phyloP scores from a whole-genome alignment of 179 eudicot genomes.

The Patellifolia procumbens region DNA sequence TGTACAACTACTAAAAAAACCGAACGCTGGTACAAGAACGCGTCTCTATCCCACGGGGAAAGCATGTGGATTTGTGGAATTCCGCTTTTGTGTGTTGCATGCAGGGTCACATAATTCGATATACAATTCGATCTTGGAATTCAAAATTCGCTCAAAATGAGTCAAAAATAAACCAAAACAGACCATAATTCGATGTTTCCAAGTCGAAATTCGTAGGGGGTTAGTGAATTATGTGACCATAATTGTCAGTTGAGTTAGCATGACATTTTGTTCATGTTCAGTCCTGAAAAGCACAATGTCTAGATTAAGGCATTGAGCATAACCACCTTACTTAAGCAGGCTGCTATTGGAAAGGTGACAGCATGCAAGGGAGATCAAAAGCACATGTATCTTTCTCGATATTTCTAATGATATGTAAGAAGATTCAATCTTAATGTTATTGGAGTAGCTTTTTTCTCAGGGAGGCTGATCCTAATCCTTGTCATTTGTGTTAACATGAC shows the following conservation, averaged over 20 bases:
- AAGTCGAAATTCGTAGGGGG: too few species aligned
- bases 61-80: neutral
- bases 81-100: neutral
- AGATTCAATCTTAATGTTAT: neutral
- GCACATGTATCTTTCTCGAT: neutral
- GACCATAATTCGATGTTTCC: too few species aligned
- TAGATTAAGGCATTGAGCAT: too few species aligned
- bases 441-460: neutral
- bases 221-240: too few species aligned
- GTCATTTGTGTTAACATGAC: neutral
- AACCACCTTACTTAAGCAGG: neutral
- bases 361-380: neutral
- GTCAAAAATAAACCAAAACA: too few species aligned
- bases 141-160: too few species aligned
- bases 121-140: too few species aligned
- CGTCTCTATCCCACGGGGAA: neutral
- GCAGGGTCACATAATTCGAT: too few species aligned
- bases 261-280: neutral
- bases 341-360: neutral
- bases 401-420: neutral
- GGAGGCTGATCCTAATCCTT: neutral
- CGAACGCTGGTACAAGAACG: neutral
- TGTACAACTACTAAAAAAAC: neutral
- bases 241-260: neutral
- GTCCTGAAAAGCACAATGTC: neutral